Evolutionary conservation across 1,284 basidiomycete species (phyloP).

Genomic region (Kwoniella shivajii): DNA sequence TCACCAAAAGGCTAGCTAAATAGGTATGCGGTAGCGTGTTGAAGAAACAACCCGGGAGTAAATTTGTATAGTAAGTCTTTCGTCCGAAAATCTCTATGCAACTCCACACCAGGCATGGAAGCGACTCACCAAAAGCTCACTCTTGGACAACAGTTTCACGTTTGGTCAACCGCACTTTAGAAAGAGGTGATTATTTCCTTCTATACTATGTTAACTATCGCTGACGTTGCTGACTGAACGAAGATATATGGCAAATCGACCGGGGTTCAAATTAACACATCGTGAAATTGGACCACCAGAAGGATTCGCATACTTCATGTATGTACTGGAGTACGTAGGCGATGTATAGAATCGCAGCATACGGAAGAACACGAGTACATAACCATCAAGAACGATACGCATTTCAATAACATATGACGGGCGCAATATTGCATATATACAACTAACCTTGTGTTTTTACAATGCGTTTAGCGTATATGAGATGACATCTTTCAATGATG

Average conservation of each 20-base stretch:
- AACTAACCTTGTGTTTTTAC: no score
- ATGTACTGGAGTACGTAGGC: conserved; percentile 56
- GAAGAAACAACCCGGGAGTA: conserved; percentile 59
- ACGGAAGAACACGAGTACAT: background rate
- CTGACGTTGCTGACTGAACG: background rate
- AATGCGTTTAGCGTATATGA: no score
- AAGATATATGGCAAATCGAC: conserved; percentile 38
- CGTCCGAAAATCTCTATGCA: no score
- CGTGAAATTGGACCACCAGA: conserved; percentile 59
- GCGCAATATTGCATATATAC: no score
- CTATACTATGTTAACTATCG: conserved; percentile 36
- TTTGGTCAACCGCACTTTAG: conserved; percentile 93
- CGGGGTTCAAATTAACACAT: conserved; percentile 39
- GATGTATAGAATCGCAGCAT: background rate
- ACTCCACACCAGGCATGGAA: no score
- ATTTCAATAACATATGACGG: background rate
- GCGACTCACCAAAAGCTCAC: no score
- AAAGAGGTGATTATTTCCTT: conserved; percentile 58
- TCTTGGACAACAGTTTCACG: conserved; percentile 59
- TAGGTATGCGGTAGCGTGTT: conserved; percentile 62
- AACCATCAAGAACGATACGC: background rate
- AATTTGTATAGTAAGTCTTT: conserved; percentile 71
- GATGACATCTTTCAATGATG: background rate
- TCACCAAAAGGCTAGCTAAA: conserved; percentile 1
- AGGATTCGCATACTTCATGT: conserved; percentile 83